Percentiles rank a stretch among this genome's conserved stretches.
Evolutionary conservation across 1,139 yeast species (phyloP).

Genomic region (Debaryomyces fabryi): DNA sequence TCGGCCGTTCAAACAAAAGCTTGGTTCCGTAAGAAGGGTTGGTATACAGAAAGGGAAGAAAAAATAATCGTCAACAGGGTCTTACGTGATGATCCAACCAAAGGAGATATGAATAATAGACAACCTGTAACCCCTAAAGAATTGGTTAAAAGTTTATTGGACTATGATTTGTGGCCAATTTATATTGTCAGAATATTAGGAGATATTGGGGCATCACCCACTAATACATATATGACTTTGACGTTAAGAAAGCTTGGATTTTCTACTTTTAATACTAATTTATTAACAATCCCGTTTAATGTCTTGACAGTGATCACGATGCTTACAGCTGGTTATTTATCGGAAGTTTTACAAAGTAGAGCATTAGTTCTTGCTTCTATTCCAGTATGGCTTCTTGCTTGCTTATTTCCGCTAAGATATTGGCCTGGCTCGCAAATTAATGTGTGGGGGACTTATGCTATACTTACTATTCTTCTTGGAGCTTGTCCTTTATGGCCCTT

Average conservation of each 20-base stretch:
- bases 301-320: slow-evolving; percentile 42
- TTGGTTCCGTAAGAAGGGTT: slow-evolving; percentile 33
- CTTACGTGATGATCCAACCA: slow-evolving; percentile 35
- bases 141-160: slow-evolving; percentile 23
- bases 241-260: slow-evolving; percentile 53
- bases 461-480: slow-evolving; percentile 51
- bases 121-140: slow-evolving; percentile 28
- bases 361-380: slow-evolving; percentile 28
- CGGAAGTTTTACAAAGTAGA: slow-evolving; percentile 42
- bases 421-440: slow-evolving; percentile 53
- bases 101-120: slow-evolving; percentile 39
- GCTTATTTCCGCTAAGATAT: slow-evolving; percentile 47
- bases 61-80: slow-evolving; percentile 33
- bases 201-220: slow-evolving; percentile 44
- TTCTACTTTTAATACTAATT: slow-evolving; percentile 54
- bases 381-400: slow-evolving; percentile 43
- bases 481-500: slow-evolving; percentile 33
- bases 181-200: slow-evolving; percentile 49
- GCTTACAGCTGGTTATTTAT: slow-evolving; percentile 38
- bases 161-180: slow-evolving; percentile 49
- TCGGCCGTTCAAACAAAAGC: slow-evolving; percentile 33
- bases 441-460: slow-evolving; percentile 56
- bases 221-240: slow-evolving; percentile 48
- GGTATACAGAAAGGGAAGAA: slow-evolving; percentile 41
- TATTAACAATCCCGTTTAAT: slow-evolving; percentile 53